These are phyloP conservation scores for Chlorella sorokiniana DNA, from an alignment of 139 green algal species.

Conservation along the genomic window DNA sequence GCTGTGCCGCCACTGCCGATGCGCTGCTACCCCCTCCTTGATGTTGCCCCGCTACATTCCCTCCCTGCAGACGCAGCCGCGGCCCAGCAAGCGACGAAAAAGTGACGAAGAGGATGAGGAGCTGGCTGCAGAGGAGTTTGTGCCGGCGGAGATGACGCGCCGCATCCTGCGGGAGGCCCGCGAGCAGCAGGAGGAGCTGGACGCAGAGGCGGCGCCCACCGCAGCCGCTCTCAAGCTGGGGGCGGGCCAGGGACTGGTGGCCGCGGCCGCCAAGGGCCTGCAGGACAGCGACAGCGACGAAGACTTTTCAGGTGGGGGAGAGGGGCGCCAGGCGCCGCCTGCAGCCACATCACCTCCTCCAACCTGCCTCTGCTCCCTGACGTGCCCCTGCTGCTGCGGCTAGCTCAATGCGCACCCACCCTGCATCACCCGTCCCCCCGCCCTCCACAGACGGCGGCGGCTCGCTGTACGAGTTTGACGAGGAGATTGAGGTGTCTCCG, in stretches of 20 bases:
- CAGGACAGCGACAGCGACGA: slow-evolving; percentile 55
- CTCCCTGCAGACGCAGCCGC: slow-evolving; percentile 56
- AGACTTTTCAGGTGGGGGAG: slow-evolving; percentile 30
- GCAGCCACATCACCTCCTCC: slow-evolving; percentile 18
- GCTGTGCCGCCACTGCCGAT: not conserved
- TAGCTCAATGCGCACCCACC: not conserved
- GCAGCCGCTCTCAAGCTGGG: slow-evolving; percentile 25
- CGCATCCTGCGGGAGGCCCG: slow-evolving; percentile 82
- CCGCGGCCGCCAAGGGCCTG: not conserved
- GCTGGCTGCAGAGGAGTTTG: slow-evolving; percentile 34
- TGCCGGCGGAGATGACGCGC: slow-evolving; percentile 63
- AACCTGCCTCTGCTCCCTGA: not conserved
- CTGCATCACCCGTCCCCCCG: not conserved
- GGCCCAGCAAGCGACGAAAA: slow-evolving; percentile 55
- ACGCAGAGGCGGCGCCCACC: slow-evolving; percentile 57
- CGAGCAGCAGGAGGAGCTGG: slow-evolving; percentile 87
- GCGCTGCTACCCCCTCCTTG: not conserved
- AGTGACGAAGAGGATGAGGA: slow-evolving; percentile 37
- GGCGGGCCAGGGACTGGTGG: slow-evolving; percentile 1
- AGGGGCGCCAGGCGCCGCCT: not conserved
- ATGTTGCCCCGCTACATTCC: not conserved
- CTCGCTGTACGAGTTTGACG: slow-evolving; percentile 31
- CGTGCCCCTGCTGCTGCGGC: too few relatives aligned
- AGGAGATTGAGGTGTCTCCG: slow-evolving; percentile 55
- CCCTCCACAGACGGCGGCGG: slow-evolving; percentile 12